Evolutionary conservation across 2,329 filamentous ascomycete species (phyloP).

Genomic region (Calonectria henricotiae): DNA sequence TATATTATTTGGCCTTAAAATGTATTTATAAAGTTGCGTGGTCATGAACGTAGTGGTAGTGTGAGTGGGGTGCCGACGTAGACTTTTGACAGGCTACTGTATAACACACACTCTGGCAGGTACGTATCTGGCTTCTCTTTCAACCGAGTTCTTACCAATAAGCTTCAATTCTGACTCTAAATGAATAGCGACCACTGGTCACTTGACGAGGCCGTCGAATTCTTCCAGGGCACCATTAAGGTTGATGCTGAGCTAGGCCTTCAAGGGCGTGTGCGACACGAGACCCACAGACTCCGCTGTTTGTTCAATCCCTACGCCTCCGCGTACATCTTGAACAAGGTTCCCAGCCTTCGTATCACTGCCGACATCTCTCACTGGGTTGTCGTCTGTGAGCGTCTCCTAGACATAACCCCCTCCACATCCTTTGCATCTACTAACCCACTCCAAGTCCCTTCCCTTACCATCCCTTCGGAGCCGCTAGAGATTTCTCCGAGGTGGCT

Average conservation of each 20-base stretch:
- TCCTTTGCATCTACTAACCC: slow-evolving; percentile 26
- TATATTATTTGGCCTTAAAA: no score
- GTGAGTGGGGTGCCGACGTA: no score
- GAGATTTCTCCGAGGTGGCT: slow-evolving; percentile 47
- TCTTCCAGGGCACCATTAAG: slow-evolving; percentile 54
- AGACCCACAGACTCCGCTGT: slow-evolving; percentile 41
- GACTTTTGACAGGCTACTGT: no score
- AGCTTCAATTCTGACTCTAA: neutral
- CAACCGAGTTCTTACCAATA: neutral
- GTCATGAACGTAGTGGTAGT: no score
- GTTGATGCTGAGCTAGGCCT: slow-evolving; percentile 55
- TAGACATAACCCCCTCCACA: neutral
- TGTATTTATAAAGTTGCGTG: no score
- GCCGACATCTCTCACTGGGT: slow-evolving; percentile 53
- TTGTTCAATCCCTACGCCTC: slow-evolving; percentile 52
- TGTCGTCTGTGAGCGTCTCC: slow-evolving; percentile 46
- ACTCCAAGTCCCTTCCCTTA: slow-evolving; percentile 48
- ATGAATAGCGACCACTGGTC: slow-evolving; percentile 53
- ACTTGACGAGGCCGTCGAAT: slow-evolving; percentile 55
- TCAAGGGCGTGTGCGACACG: slow-evolving; percentile 53
- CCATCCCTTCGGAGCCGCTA: slow-evolving; percentile 45
- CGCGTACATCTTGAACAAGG: slow-evolving; percentile 51
- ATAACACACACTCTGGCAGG: slow-evolving; percentile 34
- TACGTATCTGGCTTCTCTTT: neutral
- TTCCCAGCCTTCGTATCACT: slow-evolving; percentile 52